Conservation (phyloP, 2,329 filamentous ascomycete species). For the Trichophaea hybrida region DNA sequence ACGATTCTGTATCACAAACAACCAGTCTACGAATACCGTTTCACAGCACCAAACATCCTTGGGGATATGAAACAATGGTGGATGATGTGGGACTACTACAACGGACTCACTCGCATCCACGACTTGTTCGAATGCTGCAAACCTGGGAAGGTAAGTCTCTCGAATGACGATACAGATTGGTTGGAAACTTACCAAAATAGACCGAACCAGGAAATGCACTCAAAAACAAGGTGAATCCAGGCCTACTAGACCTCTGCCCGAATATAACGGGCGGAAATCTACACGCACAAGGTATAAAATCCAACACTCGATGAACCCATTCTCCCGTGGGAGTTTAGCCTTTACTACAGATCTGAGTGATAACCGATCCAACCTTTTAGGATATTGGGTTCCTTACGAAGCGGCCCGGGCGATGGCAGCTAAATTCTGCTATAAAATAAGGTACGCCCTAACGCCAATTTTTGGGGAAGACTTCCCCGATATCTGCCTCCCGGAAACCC, state of each 20-base stretch:
- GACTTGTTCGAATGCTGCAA: constrained; percentile 85
- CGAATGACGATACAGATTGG: not conserved
- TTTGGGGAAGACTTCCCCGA: constrained; percentile 72
- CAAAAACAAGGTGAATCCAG: constrained; percentile 48
- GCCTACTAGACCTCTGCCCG: constrained; percentile 76
- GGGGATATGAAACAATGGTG: constrained; percentile 42
- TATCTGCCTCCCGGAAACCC: constrained; percentile 51
- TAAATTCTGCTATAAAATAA: constrained; percentile 77
- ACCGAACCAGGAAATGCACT: constrained; percentile 78
- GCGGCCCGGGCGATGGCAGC: constrained; percentile 77
- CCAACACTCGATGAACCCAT: not conserved
- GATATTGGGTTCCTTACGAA: constrained; percentile 90
- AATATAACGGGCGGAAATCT: constrained; percentile 91
- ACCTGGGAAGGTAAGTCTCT: constrained; percentile 59
- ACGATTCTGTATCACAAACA: not conserved
- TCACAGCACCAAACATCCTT: constrained; percentile 16
- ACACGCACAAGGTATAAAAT: constrained; percentile 62
- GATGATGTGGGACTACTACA: constrained; percentile 95
- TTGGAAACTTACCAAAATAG: constrained; percentile 36
- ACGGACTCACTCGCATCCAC: constrained; percentile 84
- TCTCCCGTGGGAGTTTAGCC: not conserved
- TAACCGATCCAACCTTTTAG: constrained; percentile 34
- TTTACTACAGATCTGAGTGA: not conserved
- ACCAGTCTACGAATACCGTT: constrained; percentile 21
- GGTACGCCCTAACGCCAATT: constrained; percentile 72